A percentile compares a stretch with the other conserved stretches of the same genome.
phyloP scores from a whole-genome alignment of 139 green algal species.

The Zygnema circumcarinatum region DNA sequence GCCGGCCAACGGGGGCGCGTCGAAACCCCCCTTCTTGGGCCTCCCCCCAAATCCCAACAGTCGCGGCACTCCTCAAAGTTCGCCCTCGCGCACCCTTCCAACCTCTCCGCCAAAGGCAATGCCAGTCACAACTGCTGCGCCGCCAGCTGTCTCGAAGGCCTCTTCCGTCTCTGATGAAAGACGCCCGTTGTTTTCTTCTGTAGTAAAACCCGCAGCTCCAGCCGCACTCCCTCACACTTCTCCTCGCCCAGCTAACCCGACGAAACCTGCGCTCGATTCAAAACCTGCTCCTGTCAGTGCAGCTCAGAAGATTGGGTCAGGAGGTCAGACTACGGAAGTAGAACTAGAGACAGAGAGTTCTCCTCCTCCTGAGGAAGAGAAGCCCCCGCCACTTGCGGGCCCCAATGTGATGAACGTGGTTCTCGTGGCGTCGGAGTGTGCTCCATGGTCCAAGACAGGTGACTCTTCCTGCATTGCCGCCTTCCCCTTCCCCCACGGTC shows the following conservation, averaged over 20 bases:
- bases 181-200: background rate
- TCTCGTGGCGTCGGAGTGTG: conserved; percentile 94
- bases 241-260: background rate
- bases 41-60: background rate
- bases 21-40: background rate
- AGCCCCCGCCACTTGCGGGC: conserved; percentile 46
- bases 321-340: conserved; percentile 1
- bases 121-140: background rate
- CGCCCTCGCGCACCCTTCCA: conserved; percentile 4
- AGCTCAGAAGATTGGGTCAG: too few species aligned
- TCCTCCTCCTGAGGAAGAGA: conserved; percentile 17
- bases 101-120: background rate
- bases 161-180: background rate
- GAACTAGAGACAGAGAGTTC: conserved; percentile 9
- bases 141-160: background rate
- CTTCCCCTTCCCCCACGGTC: background rate
- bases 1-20: background rate
- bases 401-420: conserved; percentile 75
- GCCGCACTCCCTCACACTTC: background rate
- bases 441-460: conserved; percentile 94
- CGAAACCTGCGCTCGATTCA: background rate
- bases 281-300: background rate
- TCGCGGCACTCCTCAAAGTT: conserved; percentile 1
- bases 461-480: background rate
- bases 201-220: background rate